Evolutionary conservation across 371 early-diverging fungal genomes (phyloP).

Genomic region (Haplosporangium sp.): DNA sequence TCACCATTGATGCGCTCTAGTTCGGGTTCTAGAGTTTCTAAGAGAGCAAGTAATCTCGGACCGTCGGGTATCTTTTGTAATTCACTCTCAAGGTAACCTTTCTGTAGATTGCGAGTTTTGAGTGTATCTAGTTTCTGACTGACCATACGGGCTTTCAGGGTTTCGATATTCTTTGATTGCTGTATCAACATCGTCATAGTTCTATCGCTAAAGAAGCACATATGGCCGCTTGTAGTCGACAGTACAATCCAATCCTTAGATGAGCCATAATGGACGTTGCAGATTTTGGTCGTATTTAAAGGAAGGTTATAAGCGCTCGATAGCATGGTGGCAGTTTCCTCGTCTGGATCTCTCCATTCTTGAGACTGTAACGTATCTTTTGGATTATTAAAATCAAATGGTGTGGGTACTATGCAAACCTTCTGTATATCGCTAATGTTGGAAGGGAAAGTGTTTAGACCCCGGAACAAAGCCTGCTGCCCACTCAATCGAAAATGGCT

Average conservation of each 20-base stretch:
- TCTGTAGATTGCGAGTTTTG: background rate
- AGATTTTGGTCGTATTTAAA: background rate
- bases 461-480: conserved; percentile 7
- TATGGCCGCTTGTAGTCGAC: background rate
- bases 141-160: conserved; percentile 11
- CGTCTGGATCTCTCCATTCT: conserved; percentile 17
- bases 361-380: background rate
- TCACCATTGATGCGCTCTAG: conserved; percentile 1
- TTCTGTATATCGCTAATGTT: conserved; percentile 20
- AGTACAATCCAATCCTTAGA: conserved; percentile 5
- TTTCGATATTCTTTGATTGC: conserved; percentile 23
- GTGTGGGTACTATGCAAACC: conserved; percentile 19
- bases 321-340: conserved; percentile 1
- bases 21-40: conserved; percentile 7
- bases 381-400: conserved; percentile 11
- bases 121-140: background rate
- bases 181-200: background rate
- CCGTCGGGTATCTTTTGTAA: conserved; percentile 11
- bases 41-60: background rate
- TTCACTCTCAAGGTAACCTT: background rate
- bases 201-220: background rate
- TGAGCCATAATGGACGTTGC: background rate
- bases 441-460: conserved; percentile 1
- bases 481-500: conserved; percentile 26
- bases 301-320: conserved; percentile 16